Evolutionary conservation across 129 eudicot species (phyloP).

Genomic region (Artemisia annua): DNA sequence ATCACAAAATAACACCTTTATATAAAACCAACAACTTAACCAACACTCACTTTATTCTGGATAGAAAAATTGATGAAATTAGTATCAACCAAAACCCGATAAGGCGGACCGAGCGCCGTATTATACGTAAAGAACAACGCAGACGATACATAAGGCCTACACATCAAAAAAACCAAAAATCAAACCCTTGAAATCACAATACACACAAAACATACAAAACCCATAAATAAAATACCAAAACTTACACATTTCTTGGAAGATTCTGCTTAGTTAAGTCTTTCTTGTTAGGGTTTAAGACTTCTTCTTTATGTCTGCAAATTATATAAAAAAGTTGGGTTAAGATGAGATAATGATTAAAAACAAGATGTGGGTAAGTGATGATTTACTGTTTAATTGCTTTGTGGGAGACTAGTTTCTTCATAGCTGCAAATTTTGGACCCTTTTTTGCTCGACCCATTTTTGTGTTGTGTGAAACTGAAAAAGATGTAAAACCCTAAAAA

Average conservation of each 20-base stretch:
- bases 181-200: neutral
- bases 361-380: neutral
- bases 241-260: constrained; percentile 97
- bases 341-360: neutral
- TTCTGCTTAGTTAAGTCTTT: constrained; percentile 66
- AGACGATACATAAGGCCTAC: constrained; percentile 89
- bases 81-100: constrained; percentile 92
- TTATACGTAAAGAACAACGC: constrained; percentile 88
- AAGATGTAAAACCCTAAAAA: constrained; percentile 3
- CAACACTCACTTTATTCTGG: constrained; percentile 80
- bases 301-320: constrained; percentile 67
- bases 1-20: too few species aligned
- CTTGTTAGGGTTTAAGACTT: constrained; percentile 82
- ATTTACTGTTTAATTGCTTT: constrained; percentile 79
- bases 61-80: constrained; percentile 97
- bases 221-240: neutral
- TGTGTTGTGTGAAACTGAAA: neutral
- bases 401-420: constrained; percentile 83
- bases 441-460: constrained; percentile 90
- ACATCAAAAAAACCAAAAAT: constrained; percentile 20
- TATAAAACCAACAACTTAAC: neutral
- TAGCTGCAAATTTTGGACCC: constrained; percentile 84
- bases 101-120: constrained; percentile 93
- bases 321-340: neutral
- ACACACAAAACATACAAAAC: neutral